Percentiles rank a stretch among this genome's conserved stretches.
Evolutionary conservation across 768 basidiomycete species (phyloP).

Genomic region (Hericium rajendrae): DNA sequence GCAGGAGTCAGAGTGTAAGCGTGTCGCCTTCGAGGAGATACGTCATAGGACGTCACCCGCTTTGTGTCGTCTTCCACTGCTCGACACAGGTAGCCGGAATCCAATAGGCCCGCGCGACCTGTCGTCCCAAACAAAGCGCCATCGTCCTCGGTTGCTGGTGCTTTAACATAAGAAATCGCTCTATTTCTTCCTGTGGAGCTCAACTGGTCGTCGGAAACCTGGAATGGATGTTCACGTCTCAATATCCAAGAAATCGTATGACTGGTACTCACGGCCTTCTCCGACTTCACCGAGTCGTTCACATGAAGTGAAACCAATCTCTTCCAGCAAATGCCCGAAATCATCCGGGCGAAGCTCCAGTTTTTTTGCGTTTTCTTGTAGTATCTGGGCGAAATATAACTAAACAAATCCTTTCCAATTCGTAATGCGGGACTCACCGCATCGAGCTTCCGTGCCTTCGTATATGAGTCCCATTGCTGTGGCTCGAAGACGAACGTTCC

Average conservation of each 20-base stretch:
- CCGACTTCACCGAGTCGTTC: slow-evolving; percentile 44
- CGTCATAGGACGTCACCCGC: too few relatives aligned
- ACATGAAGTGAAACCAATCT: slow-evolving; percentile 52
- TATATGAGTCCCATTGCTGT: slow-evolving; percentile 79
- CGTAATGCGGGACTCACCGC: slow-evolving; percentile 28
- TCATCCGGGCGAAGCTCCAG: slow-evolving; percentile 54
- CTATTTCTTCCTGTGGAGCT: slow-evolving; percentile 10
- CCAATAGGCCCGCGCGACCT: too few relatives aligned
- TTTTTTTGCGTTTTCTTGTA: slow-evolving; percentile 50
- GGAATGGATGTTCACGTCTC: background rate
- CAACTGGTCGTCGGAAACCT: slow-evolving; percentile 15
- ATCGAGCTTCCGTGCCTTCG: slow-evolving; percentile 64
- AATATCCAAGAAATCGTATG: background rate
- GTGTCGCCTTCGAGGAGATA: too few relatives aligned
- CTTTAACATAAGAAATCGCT: too few relatives aligned
- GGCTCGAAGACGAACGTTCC: slow-evolving; percentile 75
- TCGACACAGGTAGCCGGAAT: too few relatives aligned
- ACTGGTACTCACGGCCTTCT: slow-evolving; percentile 46
- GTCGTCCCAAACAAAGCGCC: too few relatives aligned
- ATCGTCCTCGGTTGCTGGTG: too few relatives aligned
- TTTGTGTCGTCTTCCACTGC: too few relatives aligned
- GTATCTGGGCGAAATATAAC: slow-evolving; percentile 23
- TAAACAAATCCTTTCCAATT: background rate
- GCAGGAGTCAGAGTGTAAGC: too few relatives aligned
- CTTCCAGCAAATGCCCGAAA: slow-evolving; percentile 43